phyloP scores from a whole-genome alignment of 2,329 filamentous ascomycete genomes.

The Aspergillus fumigatus region DNA sequence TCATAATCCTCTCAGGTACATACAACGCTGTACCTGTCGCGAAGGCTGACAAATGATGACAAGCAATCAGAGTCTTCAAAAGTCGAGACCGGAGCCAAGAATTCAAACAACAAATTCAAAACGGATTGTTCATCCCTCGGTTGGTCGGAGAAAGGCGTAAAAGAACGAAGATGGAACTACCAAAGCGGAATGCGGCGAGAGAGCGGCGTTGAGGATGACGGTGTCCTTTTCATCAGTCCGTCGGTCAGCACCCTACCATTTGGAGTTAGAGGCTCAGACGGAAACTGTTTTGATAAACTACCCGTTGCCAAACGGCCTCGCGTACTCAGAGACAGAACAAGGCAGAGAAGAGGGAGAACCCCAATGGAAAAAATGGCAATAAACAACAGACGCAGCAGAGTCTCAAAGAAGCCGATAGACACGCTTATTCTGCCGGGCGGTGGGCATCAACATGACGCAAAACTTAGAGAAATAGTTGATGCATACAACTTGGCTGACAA shows the following conservation, averaged over 20 bases:
- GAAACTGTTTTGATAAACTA: neutral
- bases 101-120: neutral
- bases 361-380: neutral
- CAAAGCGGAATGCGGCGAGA: neutral
- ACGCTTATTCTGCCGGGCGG: slow-evolving; percentile 20
- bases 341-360: neutral
- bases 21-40: neutral
- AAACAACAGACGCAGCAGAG: neutral
- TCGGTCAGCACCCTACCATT: neutral
- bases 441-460: slow-evolving; percentile 7
- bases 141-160: neutral
- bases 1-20: neutral
- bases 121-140: neutral
- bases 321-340: neutral
- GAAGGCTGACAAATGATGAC: neutral
- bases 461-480: neutral
- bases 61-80: neutral
- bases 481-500: neutral
- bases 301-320: neutral
- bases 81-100: neutral
- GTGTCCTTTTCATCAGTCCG: slow-evolving; percentile 11
- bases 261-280: neutral
- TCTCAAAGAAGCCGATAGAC: neutral
- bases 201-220: slow-evolving; percentile 5
- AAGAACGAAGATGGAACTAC: neutral